Percentiles rank a stretch among this genome's conserved stretches.
phyloP scores from a whole-genome alignment of 805 yeast species.

The Saccharomycopsis fibuligera region DNA sequence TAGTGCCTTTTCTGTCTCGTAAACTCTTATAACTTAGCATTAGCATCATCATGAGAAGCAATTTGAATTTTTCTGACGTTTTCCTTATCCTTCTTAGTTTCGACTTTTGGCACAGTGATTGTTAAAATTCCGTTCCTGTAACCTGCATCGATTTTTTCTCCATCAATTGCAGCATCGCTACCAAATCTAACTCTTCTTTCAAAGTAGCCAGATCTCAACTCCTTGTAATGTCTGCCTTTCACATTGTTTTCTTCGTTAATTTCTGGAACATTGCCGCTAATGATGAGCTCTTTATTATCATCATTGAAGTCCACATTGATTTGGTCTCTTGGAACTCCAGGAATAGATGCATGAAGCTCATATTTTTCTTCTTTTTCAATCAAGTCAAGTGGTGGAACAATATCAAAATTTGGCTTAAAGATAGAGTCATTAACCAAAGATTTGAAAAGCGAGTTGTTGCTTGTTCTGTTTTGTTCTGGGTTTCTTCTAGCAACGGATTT shows the following conservation, averaged over 20 bases:
- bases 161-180: conserved; percentile 26
- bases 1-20: no score
- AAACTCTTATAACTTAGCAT: no score
- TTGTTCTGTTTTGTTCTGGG: background rate
- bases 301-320: conserved; percentile 32
- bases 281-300: conserved; percentile 30
- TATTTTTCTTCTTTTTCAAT: conserved; percentile 30
- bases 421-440: background rate
- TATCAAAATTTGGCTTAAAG: conserved; percentile 13
- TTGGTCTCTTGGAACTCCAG: conserved; percentile 31
- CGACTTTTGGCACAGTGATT: conserved; percentile 8
- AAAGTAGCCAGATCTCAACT: conserved; percentile 26
- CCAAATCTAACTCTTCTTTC: conserved; percentile 30
- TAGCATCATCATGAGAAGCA: no score
- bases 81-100: background rate
- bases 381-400: conserved; percentile 31
- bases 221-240: conserved; percentile 20
- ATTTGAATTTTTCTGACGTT: conserved; percentile 4
- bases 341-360: conserved; percentile 30
- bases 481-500: background rate
- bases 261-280: conserved; percentile 28
- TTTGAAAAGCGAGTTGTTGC: background rate
- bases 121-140: conserved; percentile 9
- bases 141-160: conserved; percentile 23
- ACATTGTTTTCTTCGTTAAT: background rate